Conservation (phyloP, 345 rosid genomes). For the Kernera saxatilis region DNA sequence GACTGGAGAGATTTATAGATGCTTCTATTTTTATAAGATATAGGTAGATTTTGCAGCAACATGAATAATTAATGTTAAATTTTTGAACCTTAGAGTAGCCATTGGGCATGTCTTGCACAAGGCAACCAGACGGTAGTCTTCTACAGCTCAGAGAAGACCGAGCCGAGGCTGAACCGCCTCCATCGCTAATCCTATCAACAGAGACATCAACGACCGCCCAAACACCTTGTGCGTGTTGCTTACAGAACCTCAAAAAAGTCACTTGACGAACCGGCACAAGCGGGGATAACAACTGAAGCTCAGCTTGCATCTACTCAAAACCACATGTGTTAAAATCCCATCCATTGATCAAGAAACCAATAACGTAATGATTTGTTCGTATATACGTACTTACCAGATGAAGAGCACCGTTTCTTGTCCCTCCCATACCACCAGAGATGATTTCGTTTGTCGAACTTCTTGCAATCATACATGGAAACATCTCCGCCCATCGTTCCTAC, state of each 20-base stretch:
- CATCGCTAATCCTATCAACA: slow-evolving; percentile 49
- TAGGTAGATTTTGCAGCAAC: neutral
- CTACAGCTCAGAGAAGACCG: slow-evolving; percentile 37
- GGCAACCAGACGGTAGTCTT: slow-evolving; percentile 93
- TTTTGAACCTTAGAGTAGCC: slow-evolving; percentile 79
- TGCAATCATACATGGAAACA: slow-evolving; percentile 85
- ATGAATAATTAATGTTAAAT: neutral
- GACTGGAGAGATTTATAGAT: neutral
- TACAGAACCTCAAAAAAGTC: slow-evolving; percentile 80
- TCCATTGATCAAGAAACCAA: neutral
- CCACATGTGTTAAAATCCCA: neutral
- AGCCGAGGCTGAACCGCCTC: slow-evolving; percentile 22
- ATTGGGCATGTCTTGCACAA: slow-evolving; percentile 90
- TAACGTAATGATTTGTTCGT: neutral
- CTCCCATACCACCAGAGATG: slow-evolving; percentile 74
- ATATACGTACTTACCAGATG: slow-evolving; percentile 49
- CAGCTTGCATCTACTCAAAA: slow-evolving; percentile 70
- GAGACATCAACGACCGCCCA: slow-evolving; percentile 98
- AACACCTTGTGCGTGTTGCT: slow-evolving; percentile 85
- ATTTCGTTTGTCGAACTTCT: slow-evolving; percentile 63
- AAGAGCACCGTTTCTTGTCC: slow-evolving; percentile 83
- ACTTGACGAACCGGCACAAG: slow-evolving; percentile 88
- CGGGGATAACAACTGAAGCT: slow-evolving; percentile 83
- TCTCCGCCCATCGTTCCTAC: slow-evolving; percentile 74
- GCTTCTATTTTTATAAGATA: neutral